Evolutionary conservation across 2,329 filamentous ascomycete species (phyloP).

Genomic region (Penicillium glabrum): DNA sequence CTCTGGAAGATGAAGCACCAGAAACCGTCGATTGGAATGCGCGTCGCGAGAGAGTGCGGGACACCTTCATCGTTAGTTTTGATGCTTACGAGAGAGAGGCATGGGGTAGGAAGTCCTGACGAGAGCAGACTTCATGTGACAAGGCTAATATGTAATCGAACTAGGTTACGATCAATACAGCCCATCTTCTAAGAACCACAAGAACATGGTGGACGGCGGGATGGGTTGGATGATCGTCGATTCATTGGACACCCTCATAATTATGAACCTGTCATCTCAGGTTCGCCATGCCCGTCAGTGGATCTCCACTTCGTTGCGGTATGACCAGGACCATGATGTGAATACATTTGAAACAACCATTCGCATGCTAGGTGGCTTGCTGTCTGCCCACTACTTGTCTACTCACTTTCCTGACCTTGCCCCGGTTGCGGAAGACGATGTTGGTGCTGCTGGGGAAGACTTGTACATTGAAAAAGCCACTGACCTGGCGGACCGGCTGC

Average conservation of each 20-base stretch:
- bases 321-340: slow-evolving; percentile 91
- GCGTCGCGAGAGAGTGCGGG: slow-evolving; percentile 76
- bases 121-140: not conserved
- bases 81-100: slow-evolving; percentile 88
- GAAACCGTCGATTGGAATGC: slow-evolving; percentile 66
- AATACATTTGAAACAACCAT: slow-evolving; percentile 98
- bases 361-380: slow-evolving; percentile 88
- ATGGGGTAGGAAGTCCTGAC: slow-evolving; percentile 66
- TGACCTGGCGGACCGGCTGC: slow-evolving; percentile 82
- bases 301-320: slow-evolving; percentile 77
- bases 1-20: slow-evolving; percentile 45
- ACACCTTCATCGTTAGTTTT: slow-evolving; percentile 90
- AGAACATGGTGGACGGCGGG: slow-evolving; percentile 82
- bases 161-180: slow-evolving; percentile 70
- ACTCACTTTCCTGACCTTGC: slow-evolving; percentile 78
- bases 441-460: slow-evolving; percentile 75
- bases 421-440: slow-evolving; percentile 68
- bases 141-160: slow-evolving; percentile 12
- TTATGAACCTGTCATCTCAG: slow-evolving; percentile 93
- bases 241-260: slow-evolving; percentile 90
- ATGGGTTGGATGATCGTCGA: slow-evolving; percentile 99
- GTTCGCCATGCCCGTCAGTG: slow-evolving; percentile 83
- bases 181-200: slow-evolving; percentile 74
- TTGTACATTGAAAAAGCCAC: slow-evolving; percentile 94
- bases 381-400: slow-evolving; percentile 94